Percentiles rank a stretch among this genome's conserved stretches.
These are phyloP conservation scores for Phaeotremella fagi DNA, from an alignment of 768 basidiomycete species.

Conservation along the genomic window DNA sequence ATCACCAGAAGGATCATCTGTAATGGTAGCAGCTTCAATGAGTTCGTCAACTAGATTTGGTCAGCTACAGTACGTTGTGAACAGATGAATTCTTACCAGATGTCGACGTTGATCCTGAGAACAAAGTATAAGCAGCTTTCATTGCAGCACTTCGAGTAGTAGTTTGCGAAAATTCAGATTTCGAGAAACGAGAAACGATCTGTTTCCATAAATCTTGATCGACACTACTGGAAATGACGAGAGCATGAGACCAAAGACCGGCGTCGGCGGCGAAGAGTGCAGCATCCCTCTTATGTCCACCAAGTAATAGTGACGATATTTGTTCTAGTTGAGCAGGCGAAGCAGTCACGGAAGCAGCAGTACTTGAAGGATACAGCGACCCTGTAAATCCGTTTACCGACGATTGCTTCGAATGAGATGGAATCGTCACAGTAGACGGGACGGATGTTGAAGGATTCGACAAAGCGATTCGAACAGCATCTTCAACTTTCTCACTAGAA, in stretches of 20 bases:
- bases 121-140: constrained; percentile 67
- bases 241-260: constrained; percentile 90
- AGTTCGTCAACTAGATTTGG: constrained; percentile 44
- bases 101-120: constrained; percentile 70
- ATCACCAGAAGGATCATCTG: constrained; percentile 58
- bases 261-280: constrained; percentile 83
- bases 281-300: constrained; percentile 79
- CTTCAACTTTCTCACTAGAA: constrained; percentile 56
- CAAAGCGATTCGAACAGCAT: constrained; percentile 67
- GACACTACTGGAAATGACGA: constrained; percentile 86
- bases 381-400: background rate
- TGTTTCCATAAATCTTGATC: constrained; percentile 94
- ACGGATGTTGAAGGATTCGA: constrained; percentile 8
- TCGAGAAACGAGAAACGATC: constrained; percentile 77
- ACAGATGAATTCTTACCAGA: constrained; percentile 57
- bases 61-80: constrained; percentile 6
- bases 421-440: constrained; percentile 2
- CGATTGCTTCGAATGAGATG: constrained; percentile 12
- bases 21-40: constrained; percentile 53
- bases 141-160: constrained; percentile 39
- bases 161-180: constrained; percentile 60
- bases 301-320: constrained; percentile 58
- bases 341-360: constrained; percentile 11
- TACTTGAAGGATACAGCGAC: background rate
- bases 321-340: constrained; percentile 17